Evolutionary conservation across 2,329 filamentous ascomycete genomes (phyloP).

Genomic region (Stachybotrys echinatus): DNA sequence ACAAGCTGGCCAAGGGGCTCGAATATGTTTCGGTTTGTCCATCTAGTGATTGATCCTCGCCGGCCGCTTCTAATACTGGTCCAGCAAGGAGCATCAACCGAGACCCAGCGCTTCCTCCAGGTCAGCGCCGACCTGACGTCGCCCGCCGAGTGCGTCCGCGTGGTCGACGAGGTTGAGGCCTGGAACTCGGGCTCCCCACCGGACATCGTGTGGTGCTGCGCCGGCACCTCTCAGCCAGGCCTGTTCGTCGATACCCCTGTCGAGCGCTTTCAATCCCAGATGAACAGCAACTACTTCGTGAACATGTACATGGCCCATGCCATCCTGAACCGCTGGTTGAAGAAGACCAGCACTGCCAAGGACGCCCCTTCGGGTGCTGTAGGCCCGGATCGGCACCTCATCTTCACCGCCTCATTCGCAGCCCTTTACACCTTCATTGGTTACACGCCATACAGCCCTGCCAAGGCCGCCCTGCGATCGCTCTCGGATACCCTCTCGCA

Average conservation of each 20-base stretch:
- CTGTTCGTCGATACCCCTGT: conserved; percentile 74
- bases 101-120: conserved; percentile 73
- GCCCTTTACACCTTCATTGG: conserved; percentile 75
- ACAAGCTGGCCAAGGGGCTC: conserved; percentile 66
- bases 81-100: conserved; percentile 62
- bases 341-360: conserved; percentile 36
- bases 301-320: conserved; percentile 81
- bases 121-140: conserved; percentile 78
- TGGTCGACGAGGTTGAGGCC: conserved; percentile 65
- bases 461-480: conserved; percentile 79
- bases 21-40: too few species aligned
- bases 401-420: conserved; percentile 77
- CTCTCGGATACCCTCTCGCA: conserved; percentile 79
- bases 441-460: conserved; percentile 77
- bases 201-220: conserved; percentile 89
- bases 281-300: conserved; percentile 91
- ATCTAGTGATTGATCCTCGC: conserved; percentile 42
- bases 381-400: conserved; percentile 62
- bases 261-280: conserved; percentile 64
- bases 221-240: conserved; percentile 67
- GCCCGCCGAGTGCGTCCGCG: conserved; percentile 60
- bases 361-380: too few species aligned
- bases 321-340: conserved; percentile 69
- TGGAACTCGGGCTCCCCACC: conserved; percentile 74
- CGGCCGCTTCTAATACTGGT: neutral